These are phyloP conservation scores for Coniferiporia weirii DNA, from an alignment of 1,284 basidiomycete genomes.

Conservation along the genomic window DNA sequence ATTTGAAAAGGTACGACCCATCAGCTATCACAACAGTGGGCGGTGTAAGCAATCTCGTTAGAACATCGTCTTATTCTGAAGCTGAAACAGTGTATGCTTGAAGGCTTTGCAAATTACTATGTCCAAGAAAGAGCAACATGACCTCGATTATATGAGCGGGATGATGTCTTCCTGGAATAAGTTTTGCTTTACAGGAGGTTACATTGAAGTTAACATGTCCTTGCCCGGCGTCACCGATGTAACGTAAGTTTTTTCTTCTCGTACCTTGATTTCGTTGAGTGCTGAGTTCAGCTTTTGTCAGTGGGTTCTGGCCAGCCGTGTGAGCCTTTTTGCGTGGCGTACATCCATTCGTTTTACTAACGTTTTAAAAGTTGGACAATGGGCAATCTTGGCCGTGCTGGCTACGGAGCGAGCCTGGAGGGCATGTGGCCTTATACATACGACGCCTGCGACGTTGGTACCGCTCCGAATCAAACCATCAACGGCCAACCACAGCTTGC, in stretches of 20 bases:
- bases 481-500: conserved; percentile 35
- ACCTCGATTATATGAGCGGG: conserved; percentile 48
- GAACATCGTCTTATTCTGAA: neutral
- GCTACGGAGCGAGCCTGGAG: conserved; percentile 42
- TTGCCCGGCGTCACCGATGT: conserved; percentile 29
- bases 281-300: neutral
- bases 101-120: conserved; percentile 17
- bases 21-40: conserved; percentile 46
- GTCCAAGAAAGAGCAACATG: conserved; percentile 39
- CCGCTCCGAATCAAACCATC: conserved; percentile 47
- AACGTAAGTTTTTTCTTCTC: conserved; percentile 2
- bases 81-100: neutral
- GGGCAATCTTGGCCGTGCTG: conserved; percentile 47
- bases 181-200: conserved; percentile 60
- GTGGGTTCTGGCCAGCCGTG: conserved; percentile 42
- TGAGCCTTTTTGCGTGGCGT: neutral
- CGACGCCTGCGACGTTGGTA: conserved; percentile 68
- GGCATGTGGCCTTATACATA: conserved; percentile 74
- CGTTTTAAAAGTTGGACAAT: conserved; percentile 36
- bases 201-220: conserved; percentile 35
- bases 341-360: neutral
- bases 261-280: neutral
- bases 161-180: conserved; percentile 46
- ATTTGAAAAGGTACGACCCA: conserved; percentile 58
- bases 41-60: conserved; percentile 28